These are phyloP conservation scores for Leishmania tropica DNA, from an alignment of 208 protist species.

Conservation along the genomic window DNA sequence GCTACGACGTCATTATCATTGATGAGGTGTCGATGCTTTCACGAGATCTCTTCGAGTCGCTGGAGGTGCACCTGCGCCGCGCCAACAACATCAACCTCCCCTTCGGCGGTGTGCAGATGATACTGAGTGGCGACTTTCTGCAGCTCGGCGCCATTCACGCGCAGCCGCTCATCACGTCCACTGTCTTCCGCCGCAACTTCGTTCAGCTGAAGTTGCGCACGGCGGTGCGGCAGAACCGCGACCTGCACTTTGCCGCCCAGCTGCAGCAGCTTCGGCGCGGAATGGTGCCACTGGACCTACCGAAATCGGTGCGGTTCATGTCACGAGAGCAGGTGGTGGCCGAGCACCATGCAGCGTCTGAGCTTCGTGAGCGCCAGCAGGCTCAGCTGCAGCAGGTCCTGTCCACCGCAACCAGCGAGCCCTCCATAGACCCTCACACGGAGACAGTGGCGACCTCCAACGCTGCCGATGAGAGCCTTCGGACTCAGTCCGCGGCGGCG, in stretches of 20 bases:
- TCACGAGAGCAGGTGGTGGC: slow-evolving; percentile 25
- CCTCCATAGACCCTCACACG: background rate
- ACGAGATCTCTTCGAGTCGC: slow-evolving; percentile 73
- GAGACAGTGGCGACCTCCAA: background rate
- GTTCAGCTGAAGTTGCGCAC: slow-evolving; percentile 78
- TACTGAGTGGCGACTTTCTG: slow-evolving; percentile 93
- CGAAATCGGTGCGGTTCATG: slow-evolving; percentile 63
- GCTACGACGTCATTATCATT: slow-evolving; percentile 92
- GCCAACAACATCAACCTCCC: slow-evolving; percentile 80
- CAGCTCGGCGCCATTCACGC: slow-evolving; percentile 84
- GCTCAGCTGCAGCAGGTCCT: slow-evolving; percentile 30
- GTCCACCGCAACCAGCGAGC: background rate
- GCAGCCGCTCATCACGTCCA: slow-evolving; percentile 60
- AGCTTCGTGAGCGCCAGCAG: slow-evolving; percentile 28
- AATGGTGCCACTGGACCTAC: slow-evolving; percentile 57
- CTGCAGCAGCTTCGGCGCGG: slow-evolving; percentile 80
- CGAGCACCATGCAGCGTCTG: slow-evolving; percentile 23
- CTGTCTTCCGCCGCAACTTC: slow-evolving; percentile 80
- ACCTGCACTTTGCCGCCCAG: slow-evolving; percentile 60
- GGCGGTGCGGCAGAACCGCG: slow-evolving; percentile 57
- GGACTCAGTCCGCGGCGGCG: background rate
- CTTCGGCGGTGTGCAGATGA: slow-evolving; percentile 93
- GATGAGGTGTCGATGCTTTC: slow-evolving; percentile 94
- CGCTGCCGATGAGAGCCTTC: background rate
- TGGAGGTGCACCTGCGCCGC: slow-evolving; percentile 78